phyloP scores from a whole-genome alignment of 83 land plant species.

The Picea abies region DNA sequence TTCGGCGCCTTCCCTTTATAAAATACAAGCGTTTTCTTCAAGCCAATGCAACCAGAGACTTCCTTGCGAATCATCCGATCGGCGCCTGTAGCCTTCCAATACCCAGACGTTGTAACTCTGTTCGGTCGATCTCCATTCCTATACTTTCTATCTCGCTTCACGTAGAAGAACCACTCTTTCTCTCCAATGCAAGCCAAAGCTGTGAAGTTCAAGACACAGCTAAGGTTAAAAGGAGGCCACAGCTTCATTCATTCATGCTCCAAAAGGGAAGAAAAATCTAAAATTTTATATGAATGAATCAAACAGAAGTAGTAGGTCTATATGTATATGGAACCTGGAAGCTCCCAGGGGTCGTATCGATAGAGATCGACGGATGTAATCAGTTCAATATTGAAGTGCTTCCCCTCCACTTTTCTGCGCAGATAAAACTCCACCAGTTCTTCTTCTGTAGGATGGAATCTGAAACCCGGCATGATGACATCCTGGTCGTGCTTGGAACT shows the following conservation, averaged over 20 bases:
- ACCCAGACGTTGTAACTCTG: conserved; percentile 45
- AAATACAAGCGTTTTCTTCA: too few species aligned
- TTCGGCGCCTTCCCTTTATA: neutral
- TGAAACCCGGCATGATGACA: conserved; percentile 70
- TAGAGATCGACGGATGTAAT: conserved; percentile 71
- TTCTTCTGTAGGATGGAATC: conserved; percentile 79
- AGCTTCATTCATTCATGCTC: too few species aligned
- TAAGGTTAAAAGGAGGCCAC: neutral
- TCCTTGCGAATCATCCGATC: conserved; percentile 22
- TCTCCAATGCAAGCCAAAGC: too few species aligned
- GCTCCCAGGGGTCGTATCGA: conserved; percentile 83
- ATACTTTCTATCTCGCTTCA: too few species aligned
- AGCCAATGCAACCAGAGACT: neutral
- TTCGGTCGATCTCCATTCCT: conserved; percentile 70
- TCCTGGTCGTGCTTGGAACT: conserved; percentile 39
- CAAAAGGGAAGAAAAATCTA: too few species aligned
- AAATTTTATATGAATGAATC: neutral
- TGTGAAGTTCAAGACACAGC: neutral
- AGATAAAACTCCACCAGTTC: conserved; percentile 73
- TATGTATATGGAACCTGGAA: conserved; percentile 42
- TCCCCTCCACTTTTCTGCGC: conserved; percentile 78
- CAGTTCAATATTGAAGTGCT: conserved; percentile 63
- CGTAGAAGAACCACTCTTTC: too few species aligned
- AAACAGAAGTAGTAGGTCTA: neutral
- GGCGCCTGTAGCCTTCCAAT: conserved; percentile 51